phyloP scores from a whole-genome alignment of 169 alveolate genomes.

The Eimeria falciformis region DNA sequence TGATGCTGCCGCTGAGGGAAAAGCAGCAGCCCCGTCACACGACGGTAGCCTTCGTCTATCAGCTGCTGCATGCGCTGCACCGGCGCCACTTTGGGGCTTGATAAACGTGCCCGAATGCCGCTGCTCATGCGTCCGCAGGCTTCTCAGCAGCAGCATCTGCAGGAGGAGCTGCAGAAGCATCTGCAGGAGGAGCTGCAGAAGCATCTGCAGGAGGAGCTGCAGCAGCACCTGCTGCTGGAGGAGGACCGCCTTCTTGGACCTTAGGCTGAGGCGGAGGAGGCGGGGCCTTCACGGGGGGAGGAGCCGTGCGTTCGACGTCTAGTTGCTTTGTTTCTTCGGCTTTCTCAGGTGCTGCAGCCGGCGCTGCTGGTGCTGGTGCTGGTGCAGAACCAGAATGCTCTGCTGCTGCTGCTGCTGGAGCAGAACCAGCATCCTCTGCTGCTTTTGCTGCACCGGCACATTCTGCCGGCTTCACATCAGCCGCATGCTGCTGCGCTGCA shows the following conservation, averaged over 20 bases:
- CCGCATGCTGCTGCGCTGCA: conserved; percentile 10
- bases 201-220: neutral
- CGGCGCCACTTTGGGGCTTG: too few relatives aligned
- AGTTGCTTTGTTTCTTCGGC: conserved; percentile 14
- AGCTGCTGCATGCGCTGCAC: too few relatives aligned
- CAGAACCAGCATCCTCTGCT: neutral
- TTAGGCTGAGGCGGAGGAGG: conserved; percentile 51
- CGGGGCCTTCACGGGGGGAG: conserved; percentile 27
- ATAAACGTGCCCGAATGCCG: too few relatives aligned
- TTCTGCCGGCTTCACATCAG: neutral
- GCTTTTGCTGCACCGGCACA: neutral
- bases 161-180: neutral
- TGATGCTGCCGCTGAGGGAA: too few relatives aligned
- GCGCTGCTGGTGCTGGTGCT: neutral
- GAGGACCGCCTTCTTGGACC: neutral
- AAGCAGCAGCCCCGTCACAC: too few relatives aligned
- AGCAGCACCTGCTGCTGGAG: conserved; percentile 10
- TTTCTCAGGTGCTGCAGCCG: neutral
- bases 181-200: conserved; percentile 1
- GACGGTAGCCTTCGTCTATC: too few relatives aligned
- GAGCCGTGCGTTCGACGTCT: conserved; percentile 8
- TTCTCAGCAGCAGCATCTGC: conserved; percentile 38
- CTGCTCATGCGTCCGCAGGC: conserved; percentile 12
- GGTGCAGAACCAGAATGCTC: neutral
- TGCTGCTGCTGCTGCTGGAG: conserved; percentile 6